A percentile compares a stretch with the other conserved stretches of the same genome.
phyloP scores from a whole-genome alignment of 495 filamentous ascomycete species.

The Aspergillus panamensis region DNA sequence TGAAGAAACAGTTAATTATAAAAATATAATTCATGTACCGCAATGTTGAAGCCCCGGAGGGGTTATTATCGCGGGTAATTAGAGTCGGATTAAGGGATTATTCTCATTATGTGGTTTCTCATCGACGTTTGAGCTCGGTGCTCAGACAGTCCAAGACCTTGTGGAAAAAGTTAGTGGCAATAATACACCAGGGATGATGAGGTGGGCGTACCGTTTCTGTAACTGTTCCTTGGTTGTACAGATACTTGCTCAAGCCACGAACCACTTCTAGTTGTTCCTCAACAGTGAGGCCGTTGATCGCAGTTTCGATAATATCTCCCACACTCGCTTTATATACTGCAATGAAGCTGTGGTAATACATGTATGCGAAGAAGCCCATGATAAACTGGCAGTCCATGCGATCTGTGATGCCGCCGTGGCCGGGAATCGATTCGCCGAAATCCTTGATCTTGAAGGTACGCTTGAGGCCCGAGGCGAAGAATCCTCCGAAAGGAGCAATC shows the following conservation, averaged over 20 bases:
- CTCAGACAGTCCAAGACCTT: conserved; percentile 44
- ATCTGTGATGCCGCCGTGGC: conserved; percentile 97
- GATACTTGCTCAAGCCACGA: conserved; percentile 74
- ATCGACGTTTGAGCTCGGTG: conserved; percentile 43
- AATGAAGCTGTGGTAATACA: conserved; percentile 99
- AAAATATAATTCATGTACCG: conserved; percentile 12
- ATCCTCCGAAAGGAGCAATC: conserved; percentile 97
- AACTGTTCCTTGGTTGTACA: conserved; percentile 78
- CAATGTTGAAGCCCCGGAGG: conserved; percentile 10
- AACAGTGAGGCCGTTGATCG: conserved; percentile 73
- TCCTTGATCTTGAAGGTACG: conserved; percentile 99
- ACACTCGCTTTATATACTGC: conserved; percentile 77
- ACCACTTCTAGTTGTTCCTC: conserved; percentile 91
- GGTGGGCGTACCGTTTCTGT: conserved; percentile 53
- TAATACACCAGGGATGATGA: neutral
- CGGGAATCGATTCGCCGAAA: conserved; percentile 96
- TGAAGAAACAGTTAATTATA: conserved; percentile 19
- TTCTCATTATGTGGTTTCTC: conserved; percentile 22
- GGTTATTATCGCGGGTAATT: neutral
- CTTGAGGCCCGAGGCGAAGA: conserved; percentile 97
- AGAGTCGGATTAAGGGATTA: neutral
- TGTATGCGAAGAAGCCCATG: conserved; percentile 97
- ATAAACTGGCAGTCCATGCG: conserved; percentile 99
- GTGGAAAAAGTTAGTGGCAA: conserved; percentile 13
- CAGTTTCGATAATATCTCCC: conserved; percentile 81